Evolutionary conservation across 345 rosid species (phyloP), one percentile per base, ranked within the genome.

Genomic region (Hypericum perforatum): DNA sequence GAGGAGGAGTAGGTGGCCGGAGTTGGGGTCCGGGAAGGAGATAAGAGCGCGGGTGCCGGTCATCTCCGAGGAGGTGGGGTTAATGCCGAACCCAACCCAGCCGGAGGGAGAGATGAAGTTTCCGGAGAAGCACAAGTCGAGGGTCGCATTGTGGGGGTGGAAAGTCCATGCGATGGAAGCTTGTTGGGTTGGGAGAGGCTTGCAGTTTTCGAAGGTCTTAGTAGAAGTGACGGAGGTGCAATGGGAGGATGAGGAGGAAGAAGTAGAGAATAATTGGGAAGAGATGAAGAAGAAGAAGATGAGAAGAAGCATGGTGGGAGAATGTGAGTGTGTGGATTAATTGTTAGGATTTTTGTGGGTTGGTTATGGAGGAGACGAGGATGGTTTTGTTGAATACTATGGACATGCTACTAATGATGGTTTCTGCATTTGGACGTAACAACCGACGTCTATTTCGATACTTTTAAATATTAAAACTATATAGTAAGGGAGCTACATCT

Each of bases 31-130:
- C 0, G 97, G 90, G 38, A 85, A 92, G n/a, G 97, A 89, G 0
- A 92, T 51, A 0, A 89, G 73, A 13, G 91, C 91, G 0, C 91
- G 77, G 0, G 97, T 82, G 0, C 98, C 97, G 0, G 95, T 82
- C 98, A 92, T 92, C 62, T 84, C 82, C 0, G 97, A 55, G 1
- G 94, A 73, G 6, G 72, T 61, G 0, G 89, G 97, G 57, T 92
- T 92, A 8, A 92, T 79, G 0, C 99, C 99, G 75, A 76, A 77
- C 0, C 89, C 99, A 0, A 88, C 98, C 98, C 98, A 92, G 0
- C 98, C 97, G 13, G 98, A 88, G 15, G 95, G 96, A 2, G 97
- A 92, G 37, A 92, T 88, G 58, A 88, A 92, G n/a, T 84, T 77
- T 46, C 97, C 94, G 29, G 82, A 85, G 82, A 92, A 92, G 41